phyloP scores from a whole-genome alignment of 805 yeast genomes.

The Tetrapisispora phaffii region DNA sequence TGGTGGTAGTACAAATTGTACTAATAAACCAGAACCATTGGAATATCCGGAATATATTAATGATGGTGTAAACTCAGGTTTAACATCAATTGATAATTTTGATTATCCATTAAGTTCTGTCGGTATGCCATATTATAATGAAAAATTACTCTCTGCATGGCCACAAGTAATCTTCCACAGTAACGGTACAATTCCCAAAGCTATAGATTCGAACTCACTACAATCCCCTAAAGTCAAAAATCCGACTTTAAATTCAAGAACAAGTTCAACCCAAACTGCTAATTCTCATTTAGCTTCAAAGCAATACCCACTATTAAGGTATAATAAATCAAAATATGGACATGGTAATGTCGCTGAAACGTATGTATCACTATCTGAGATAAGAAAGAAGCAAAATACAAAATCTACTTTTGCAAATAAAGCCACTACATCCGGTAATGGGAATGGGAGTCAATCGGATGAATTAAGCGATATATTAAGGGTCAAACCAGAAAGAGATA shows the following conservation, averaged over 20 bases:
- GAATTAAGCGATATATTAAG: slow-evolving; percentile 9
- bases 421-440: slow-evolving; percentile 7
- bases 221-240: slow-evolving; percentile 11
- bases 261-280: neutral
- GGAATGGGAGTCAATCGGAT: slow-evolving; percentile 7
- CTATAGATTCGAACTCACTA: slow-evolving; percentile 32
- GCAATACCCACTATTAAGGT: slow-evolving; percentile 38
- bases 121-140: slow-evolving; percentile 82
- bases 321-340: slow-evolving; percentile 49
- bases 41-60: slow-evolving; percentile 46
- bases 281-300: slow-evolving; percentile 9
- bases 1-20: slow-evolving; percentile 9
- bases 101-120: slow-evolving; percentile 54
- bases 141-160: slow-evolving; percentile 72
- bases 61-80: slow-evolving; percentile 23
- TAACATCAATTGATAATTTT: slow-evolving; percentile 34
- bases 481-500: slow-evolving; percentile 26
- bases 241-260: neutral
- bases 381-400: slow-evolving; percentile 13
- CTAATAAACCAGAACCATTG: slow-evolving; percentile 34
- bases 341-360: slow-evolving; percentile 40
- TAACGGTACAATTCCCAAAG: slow-evolving; percentile 49
- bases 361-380: slow-evolving; percentile 33
- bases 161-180: slow-evolving; percentile 53
- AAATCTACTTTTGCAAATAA: neutral